phyloP scores from a whole-genome alignment of 441 rosid genomes.

The Erodium texanum region DNA sequence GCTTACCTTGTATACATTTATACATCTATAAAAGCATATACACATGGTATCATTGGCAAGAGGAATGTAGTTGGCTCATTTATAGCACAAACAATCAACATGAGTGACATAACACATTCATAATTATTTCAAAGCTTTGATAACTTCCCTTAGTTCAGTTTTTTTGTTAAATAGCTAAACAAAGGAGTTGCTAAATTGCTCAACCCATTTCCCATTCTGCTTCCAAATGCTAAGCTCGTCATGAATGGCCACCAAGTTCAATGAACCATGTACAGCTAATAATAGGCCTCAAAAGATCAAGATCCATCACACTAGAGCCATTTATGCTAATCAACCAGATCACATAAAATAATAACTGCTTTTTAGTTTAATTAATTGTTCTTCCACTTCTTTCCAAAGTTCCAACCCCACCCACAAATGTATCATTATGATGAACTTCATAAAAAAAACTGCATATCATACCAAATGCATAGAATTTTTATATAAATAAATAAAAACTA shows the following conservation, averaged over 20 bases:
- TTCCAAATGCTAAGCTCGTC: neutral
- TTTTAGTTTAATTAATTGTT: neutral
- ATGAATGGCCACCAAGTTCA: neutral
- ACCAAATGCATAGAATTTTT: neutral
- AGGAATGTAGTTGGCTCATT: neutral
- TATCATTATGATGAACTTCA: neutral
- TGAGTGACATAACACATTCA: neutral
- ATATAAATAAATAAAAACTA: constrained; percentile 4
- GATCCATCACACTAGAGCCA: neutral
- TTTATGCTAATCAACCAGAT: neutral
- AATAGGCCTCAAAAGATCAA: neutral
- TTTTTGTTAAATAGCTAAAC: neutral
- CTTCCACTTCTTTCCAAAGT: neutral
- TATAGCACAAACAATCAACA: neutral
- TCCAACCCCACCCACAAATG: neutral
- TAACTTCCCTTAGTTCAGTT: neutral
- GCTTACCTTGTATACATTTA: neutral
- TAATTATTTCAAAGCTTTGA: neutral
- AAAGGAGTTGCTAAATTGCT: neutral
- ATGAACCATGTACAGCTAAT: neutral
- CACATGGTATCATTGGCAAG: neutral
- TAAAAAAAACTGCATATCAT: neutral
- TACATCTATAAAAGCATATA: neutral
- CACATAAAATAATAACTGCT: neutral
- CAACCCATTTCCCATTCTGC: neutral